phyloP scores from a whole-genome alignment of 1,284 basidiomycete genomes.

The Cutaneotrichosporon dermatis region DNA sequence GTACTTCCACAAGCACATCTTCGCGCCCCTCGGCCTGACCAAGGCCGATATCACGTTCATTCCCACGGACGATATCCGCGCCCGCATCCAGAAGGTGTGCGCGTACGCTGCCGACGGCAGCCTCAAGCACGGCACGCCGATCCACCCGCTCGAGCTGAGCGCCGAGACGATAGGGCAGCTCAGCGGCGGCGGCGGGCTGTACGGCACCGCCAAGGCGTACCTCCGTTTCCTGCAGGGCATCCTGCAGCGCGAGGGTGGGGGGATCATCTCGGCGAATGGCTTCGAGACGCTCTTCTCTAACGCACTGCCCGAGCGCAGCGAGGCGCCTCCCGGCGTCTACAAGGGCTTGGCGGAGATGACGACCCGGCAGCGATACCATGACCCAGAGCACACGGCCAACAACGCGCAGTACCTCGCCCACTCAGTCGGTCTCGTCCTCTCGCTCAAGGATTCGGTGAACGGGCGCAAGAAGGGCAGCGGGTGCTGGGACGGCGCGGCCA shows the following conservation, averaged over 20 bases:
- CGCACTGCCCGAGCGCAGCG: constrained; percentile 11
- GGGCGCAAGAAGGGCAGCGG: constrained; percentile 26
- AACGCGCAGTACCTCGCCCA: constrained; percentile 13
- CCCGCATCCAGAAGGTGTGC: constrained; percentile 21
- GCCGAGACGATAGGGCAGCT: constrained; percentile 9
- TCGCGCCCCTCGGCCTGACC: constrained; percentile 16
- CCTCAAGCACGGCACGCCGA: neutral
- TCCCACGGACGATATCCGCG: constrained; percentile 18
- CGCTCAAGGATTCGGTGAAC: constrained; percentile 1
- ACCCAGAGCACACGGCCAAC: constrained; percentile 14
- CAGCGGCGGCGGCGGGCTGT: constrained; percentile 35
- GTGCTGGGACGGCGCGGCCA: constrained; percentile 25
- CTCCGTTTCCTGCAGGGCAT: constrained; percentile 31
- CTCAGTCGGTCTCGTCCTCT: constrained; percentile 15
- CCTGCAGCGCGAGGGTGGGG: constrained; percentile 19
- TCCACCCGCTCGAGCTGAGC: constrained; percentile 2
- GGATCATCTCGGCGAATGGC: constrained; percentile 18
- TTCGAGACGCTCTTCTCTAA: constrained; percentile 28
- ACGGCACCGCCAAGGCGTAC: constrained; percentile 34
- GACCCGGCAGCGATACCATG: constrained; percentile 2
- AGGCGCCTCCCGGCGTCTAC: neutral
- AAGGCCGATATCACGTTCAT: constrained; percentile 26
- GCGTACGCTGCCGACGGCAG: constrained; percentile 13
- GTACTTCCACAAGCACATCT: constrained; percentile 25
- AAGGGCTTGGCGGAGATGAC: constrained; percentile 15